Base-by-base conservation (phyloP, 768 basidiomycete species). In the Hirschioporus abietinus region DNA sequence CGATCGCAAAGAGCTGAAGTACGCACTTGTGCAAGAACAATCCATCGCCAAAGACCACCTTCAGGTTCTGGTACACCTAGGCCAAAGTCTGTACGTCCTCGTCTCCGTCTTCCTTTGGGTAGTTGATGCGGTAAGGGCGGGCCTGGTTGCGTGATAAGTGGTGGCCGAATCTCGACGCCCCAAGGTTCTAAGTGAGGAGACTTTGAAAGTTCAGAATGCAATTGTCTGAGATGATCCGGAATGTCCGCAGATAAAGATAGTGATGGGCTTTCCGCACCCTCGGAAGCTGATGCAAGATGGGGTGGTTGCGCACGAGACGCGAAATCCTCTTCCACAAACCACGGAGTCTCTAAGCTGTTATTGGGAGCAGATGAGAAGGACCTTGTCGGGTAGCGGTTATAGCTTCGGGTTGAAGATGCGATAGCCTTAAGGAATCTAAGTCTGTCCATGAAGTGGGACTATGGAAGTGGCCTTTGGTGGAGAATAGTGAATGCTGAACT, bases 41-140 rank as follows among this genome's bases (percentile, higher is more conserved):
- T 77, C 92, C 92, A 93, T 67, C 78, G 83, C 92, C 92, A 93
- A n/a, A 92, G 75, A 1, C 86, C 84, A 18, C 81, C 80, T 0
- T 80, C 79, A 1, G 81, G 79, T 24, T 86, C 83, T 66, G 73
- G 73, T 9, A 78, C 72, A 15, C 89, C 88, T 70, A 90, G 87
- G 25, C 89, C 90, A 1, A 81, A 79, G 75, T 87, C 86, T 0
- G 88, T 91, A 52, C 86, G 79, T 42, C 91, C 91, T 63, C 91
- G 81, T 70, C 79, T 83, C 67, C 92, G 81, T 23, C 80, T 75
- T 5, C 91, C 92, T 68, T 86, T 88, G 10, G 89, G 86, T 63
- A 76, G 71, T 1, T 81, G 76, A 23, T 78, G 73, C 1, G 90
- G 89, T 27, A 91, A 74, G 0, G 88, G 80, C 4, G 89, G 91